These are phyloP conservation scores for Acacia confusa DNA, from an alignment of 306 rosid species.

Conservation along the genomic window DNA sequence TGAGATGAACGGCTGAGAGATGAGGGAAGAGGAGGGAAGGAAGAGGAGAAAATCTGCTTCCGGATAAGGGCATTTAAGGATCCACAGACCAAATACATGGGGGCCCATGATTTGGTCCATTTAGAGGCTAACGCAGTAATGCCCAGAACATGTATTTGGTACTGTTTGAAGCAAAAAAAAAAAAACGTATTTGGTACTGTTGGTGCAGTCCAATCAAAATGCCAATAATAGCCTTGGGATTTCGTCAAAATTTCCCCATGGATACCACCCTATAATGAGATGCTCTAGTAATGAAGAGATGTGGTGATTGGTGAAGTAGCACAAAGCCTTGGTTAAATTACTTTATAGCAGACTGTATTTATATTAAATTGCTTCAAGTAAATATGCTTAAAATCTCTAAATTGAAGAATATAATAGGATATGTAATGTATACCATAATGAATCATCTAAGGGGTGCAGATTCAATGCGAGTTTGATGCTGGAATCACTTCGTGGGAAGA, in stretches of 20 bases:
- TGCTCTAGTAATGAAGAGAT: too few relatives aligned
- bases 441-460: constrained; percentile 35
- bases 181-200: neutral
- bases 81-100: neutral
- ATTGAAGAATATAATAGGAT: neutral
- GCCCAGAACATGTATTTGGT: neutral
- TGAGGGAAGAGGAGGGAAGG: too few relatives aligned
- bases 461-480: constrained; percentile 86
- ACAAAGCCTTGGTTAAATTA: too few relatives aligned
- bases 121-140: neutral
- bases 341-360: too few relatives aligned
- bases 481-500: constrained; percentile 82
- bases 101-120: neutral
- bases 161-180: too few relatives aligned
- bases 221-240: neutral
- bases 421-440: constrained; percentile 9
- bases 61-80: neutral
- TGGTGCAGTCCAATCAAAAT: neutral
- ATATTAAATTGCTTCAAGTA: neutral
- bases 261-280: too few relatives aligned
- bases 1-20: too few relatives aligned
- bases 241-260: neutral
- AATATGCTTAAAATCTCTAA: neutral
- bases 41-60: too few relatives aligned
- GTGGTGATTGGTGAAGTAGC: too few relatives aligned